Evolutionary conservation across 192 early-diverging fungal genomes (phyloP), one percentile per base, ranked within the genome.

Genomic region (Chytriomyces hyalinus): DNA sequence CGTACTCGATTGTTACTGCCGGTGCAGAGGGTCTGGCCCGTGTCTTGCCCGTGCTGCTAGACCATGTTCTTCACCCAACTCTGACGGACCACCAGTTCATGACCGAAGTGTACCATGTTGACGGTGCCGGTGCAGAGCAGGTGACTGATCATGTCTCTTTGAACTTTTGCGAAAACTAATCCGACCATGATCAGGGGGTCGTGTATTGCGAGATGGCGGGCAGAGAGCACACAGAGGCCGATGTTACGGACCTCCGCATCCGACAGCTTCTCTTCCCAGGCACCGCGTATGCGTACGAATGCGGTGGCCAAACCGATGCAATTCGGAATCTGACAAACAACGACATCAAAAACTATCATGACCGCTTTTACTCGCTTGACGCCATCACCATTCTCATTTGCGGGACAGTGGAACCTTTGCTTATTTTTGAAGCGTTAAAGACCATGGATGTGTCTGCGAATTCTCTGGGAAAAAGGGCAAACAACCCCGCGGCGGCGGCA

Each of bases 41-140:
- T 6, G 82, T 94, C 17, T 76, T 96, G 46, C 92, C 94, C 11
- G 89, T 90, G 0, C 93, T 93, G 67, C 76, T 95, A 73, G 94
- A 95, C 77, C 94, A 96, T 75, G 86, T 96, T 15, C 76, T 95
- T 50, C 80, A 88, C 70, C 93, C 93, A 8, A 85, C 90, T n/a
- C 82, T 96, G 62, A 69, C 85, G 43, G 89, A 91, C 46, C 85
- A 86, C 26, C 90, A 94, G 70, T 95, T 94, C 75, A 83, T 90
- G 65, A 94, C 91, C 43, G 92, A 94, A 43, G 94, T 96, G 9
- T 92, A 92, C 73, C 93, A 95, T 80, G 83, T 91, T 48, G 93
- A 95, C 65, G 61, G 60, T 4, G 20, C 15, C n/a, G 28, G 20
- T 28, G 11, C 20, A 65, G 53, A 57, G 53, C 53, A 57, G 36